Percentiles rank a stretch among this genome's conserved stretches.
Evolutionary conservation across 2,329 filamentous ascomycete species (phyloP).

Genomic region (Sclerotinia borealis): DNA sequence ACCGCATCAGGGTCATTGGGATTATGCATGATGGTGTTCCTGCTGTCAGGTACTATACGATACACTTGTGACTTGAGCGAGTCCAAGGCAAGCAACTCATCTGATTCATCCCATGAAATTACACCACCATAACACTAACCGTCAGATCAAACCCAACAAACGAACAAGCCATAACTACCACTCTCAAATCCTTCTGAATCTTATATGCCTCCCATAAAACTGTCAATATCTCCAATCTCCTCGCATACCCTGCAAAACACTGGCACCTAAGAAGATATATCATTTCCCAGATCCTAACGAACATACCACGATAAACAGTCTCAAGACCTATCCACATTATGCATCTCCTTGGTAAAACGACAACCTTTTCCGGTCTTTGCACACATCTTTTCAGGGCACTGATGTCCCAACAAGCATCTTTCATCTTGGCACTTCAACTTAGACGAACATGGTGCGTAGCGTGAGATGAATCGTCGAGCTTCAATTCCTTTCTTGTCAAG

Average conservation of each 20-base stretch:
- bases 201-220: background rate
- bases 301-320: slow-evolving; percentile 7
- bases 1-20: too few relatives aligned
- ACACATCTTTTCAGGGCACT: slow-evolving; percentile 14
- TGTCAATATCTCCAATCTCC: background rate
- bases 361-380: slow-evolving; percentile 13
- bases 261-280: background rate
- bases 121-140: background rate
- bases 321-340: slow-evolving; percentile 15
- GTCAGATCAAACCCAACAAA: background rate
- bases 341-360: slow-evolving; percentile 14
- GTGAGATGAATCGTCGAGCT: slow-evolving; percentile 14
- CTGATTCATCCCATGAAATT: background rate
- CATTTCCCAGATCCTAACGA: background rate
- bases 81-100: too few relatives aligned
- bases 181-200: background rate
- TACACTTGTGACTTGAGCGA: too few relatives aligned
- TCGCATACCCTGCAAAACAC: background rate
- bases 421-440: slow-evolving; percentile 13
- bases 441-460: slow-evolving; percentile 12
- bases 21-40: too few relatives aligned
- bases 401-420: slow-evolving; percentile 13
- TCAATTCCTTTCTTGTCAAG: slow-evolving; percentile 15
- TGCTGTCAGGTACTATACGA: too few relatives aligned
- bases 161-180: background rate